phyloP scores from a whole-genome alignment of 2,329 filamentous ascomycete species.

The Dactylonectria estremocensis region DNA sequence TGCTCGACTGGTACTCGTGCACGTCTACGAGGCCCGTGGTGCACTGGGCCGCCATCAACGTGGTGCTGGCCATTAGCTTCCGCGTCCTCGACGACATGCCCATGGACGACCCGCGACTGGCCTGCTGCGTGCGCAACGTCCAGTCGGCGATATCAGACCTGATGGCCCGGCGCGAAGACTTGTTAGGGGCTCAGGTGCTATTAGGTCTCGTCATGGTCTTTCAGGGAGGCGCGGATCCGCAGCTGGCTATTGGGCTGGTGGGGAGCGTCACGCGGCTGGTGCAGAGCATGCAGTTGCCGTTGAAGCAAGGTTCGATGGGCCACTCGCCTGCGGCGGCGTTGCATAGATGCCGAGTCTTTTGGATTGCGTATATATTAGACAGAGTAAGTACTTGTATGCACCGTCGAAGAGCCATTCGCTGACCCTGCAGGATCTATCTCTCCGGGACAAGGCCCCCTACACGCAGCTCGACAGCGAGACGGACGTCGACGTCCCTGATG shows the following conservation, averaged over 20 bases:
- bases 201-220: conserved; percentile 54
- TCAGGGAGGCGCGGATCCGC: conserved; percentile 51
- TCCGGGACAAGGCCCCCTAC: conserved; percentile 53
- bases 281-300: conserved; percentile 53
- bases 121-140: conserved; percentile 50
- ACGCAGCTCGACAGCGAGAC: conserved; percentile 55
- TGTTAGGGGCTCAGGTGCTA: conserved; percentile 53
- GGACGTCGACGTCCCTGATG: conserved; percentile 49
- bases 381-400: conserved; percentile 28
- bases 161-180: conserved; percentile 49
- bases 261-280: conserved; percentile 52
- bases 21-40: conserved; percentile 37
- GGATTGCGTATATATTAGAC: conserved; percentile 56
- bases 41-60: conserved; percentile 54
- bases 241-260: conserved; percentile 51
- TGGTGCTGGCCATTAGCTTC: conserved; percentile 53
- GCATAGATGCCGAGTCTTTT: conserved; percentile 54
- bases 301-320: conserved; percentile 30
- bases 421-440: conserved; percentile 51
- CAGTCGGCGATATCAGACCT: conserved; percentile 53
- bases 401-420: background rate
- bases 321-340: conserved; percentile 19
- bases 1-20: conserved; percentile 52
- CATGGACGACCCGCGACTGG: conserved; percentile 35
- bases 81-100: conserved; percentile 39